Evolutionary conservation across 2,329 filamentous ascomycete genomes (phyloP).

Genomic region (Alternaria novae-zelandiae): DNA sequence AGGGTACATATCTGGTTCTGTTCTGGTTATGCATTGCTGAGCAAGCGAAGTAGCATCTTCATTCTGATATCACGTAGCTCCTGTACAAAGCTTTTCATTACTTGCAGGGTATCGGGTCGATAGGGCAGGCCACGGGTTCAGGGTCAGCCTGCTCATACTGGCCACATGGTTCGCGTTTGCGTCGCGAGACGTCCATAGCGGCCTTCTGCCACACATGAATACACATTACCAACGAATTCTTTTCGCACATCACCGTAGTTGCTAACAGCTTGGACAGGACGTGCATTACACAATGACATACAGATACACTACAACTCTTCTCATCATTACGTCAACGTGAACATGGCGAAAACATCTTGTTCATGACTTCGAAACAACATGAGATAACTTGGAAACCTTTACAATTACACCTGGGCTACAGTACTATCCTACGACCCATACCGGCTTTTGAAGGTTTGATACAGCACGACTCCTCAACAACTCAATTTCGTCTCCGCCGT

Average conservation of each 20-base stretch:
- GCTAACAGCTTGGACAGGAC: not conserved
- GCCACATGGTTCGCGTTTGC: not conserved
- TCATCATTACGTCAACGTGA: too few relatives aligned
- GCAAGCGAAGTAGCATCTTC: not conserved
- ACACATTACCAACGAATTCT: too few relatives aligned
- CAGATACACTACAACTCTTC: accelerated
- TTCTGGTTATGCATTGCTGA: not conserved
- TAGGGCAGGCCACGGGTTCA: accelerated
- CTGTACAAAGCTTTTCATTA: not conserved
- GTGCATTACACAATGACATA: not conserved
- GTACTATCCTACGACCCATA: not conserved
- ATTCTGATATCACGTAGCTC: not conserved
- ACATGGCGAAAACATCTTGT: too few relatives aligned
- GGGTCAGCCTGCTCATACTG: not conserved
- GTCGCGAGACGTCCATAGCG: not conserved
- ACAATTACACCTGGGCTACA: not conserved
- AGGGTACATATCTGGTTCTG: not conserved
- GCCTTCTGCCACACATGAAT: not conserved
- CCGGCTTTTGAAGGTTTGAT: not conserved
- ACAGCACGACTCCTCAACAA: not conserved
- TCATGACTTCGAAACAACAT: too few relatives aligned
- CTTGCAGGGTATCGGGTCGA: not conserved
- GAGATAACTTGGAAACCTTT: not conserved
- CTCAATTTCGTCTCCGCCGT: not conserved
- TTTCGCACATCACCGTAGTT: not conserved